These are phyloP conservation scores for Dendrobium huoshanense DNA, from an alignment of 106 monocot genomes.

Conservation along the genomic window DNA sequence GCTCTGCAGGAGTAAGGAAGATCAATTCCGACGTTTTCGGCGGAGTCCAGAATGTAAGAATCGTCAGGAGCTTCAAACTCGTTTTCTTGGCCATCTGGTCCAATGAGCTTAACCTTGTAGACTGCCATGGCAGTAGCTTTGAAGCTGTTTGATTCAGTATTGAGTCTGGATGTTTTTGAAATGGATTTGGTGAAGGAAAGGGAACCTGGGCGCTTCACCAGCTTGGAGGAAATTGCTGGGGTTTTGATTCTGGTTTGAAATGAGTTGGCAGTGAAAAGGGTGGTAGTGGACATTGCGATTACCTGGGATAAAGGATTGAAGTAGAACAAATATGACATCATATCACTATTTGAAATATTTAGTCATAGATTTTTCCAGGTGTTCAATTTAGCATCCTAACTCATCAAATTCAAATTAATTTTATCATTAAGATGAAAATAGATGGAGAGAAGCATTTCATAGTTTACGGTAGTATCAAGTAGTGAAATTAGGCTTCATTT, in stretches of 20 bases:
- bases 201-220: slow-evolving; percentile 1
- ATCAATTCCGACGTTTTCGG: slow-evolving; percentile 26
- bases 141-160: slow-evolving; percentile 1
- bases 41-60: slow-evolving; percentile 28
- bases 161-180: slow-evolving; percentile 5
- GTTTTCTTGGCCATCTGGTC: slow-evolving; percentile 16
- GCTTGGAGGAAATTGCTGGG: neutral
- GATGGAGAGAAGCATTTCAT: no score
- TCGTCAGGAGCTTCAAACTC: slow-evolving; percentile 34
- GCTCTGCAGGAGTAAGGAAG: slow-evolving; percentile 34
- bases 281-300: slow-evolving; percentile 7
- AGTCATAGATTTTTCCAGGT: no score
- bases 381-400: no score
- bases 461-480: no score
- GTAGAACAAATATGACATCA: no score
- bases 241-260: neutral
- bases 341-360: no score
- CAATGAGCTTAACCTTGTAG: slow-evolving; percentile 21
- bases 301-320: neutral
- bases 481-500: no score
- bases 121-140: slow-evolving; percentile 10
- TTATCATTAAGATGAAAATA: no score
- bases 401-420: no score
- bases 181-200: neutral
- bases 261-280: neutral